A percentile compares a stretch with the other conserved stretches of the same genome.
Conservation (phyloP, 306 rosid species). For the Inga leiocalycina region DNA sequence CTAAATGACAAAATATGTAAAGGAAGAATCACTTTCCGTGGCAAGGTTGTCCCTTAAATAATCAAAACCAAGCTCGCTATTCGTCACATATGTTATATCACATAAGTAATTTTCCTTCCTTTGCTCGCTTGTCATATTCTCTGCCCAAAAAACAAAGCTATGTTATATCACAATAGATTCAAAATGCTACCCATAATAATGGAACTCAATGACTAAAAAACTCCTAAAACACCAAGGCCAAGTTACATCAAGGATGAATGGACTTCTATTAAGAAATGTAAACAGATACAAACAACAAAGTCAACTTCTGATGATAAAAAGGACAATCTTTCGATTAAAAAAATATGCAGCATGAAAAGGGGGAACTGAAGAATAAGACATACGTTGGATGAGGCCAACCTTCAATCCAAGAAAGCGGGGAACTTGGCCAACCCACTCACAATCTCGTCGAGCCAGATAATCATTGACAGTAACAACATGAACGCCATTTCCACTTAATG, state of each 20-base stretch:
- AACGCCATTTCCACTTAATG: conserved; percentile 88
- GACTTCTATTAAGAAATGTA: conserved; percentile 3
- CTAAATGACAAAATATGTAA: conserved; percentile 42
- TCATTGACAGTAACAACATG: conserved; percentile 97
- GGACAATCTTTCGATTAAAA: conserved; percentile 3
- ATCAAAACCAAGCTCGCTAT: conserved; percentile 98
- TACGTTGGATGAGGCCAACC: conserved; percentile 99
- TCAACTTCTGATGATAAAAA: conserved; percentile 17
- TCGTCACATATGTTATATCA: conserved; percentile 95
- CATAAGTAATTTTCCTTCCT: conserved; percentile 89
- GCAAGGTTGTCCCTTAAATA: conserved; percentile 98
- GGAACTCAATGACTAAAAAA: neutral
- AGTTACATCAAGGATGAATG: neutral
- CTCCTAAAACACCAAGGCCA: conserved; percentile 9
- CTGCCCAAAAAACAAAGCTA: conserved; percentile 56
- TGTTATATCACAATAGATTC: conserved; percentile 31
- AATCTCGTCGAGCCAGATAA: conserved; percentile 92
- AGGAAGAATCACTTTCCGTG: conserved; percentile 97
- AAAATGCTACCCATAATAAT: conserved; percentile 12
- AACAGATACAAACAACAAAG: conserved; percentile 12
- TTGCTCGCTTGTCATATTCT: conserved; percentile 95
- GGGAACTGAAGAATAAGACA: conserved; percentile 52
- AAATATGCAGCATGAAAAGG: neutral
- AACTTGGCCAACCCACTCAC: conserved; percentile 99
- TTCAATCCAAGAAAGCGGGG: conserved; percentile 98